Evolutionary conservation across 306 rosid species (phyloP).

Genomic region (Vigna unguiculata): DNA sequence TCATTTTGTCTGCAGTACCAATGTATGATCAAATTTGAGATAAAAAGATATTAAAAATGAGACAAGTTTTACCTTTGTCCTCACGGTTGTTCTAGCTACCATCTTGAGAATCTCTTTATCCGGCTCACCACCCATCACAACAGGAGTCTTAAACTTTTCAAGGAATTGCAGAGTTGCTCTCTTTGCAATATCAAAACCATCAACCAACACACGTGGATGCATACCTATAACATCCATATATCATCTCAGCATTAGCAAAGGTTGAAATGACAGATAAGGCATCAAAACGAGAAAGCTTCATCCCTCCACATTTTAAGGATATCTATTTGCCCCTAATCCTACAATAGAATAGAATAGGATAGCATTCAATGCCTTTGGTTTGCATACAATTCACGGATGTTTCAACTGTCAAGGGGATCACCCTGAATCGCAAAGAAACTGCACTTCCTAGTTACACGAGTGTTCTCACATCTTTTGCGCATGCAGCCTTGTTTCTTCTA

Average conservation of each 20-base stretch:
- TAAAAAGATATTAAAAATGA: conserved; percentile 6
- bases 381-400: not conserved
- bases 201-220: conserved; percentile 98
- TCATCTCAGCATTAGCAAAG: not conserved
- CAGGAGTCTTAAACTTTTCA: conserved; percentile 86
- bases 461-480: conserved; percentile 3
- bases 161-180: conserved; percentile 88
- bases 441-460: not conserved
- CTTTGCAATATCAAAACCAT: conserved; percentile 98
- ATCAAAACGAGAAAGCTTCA: not conserved
- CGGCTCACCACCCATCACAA: conserved; percentile 89
- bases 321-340: not conserved
- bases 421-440: not conserved
- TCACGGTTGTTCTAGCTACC: conserved; percentile 91
- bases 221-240: conserved; percentile 64
- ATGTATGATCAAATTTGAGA: conserved; percentile 9
- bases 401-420: not conserved
- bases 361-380: not conserved
- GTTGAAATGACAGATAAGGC: not conserved
- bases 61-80: conserved; percentile 77
- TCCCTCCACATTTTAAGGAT: not conserved
- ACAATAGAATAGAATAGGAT: not conserved
- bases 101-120: conserved; percentile 90
- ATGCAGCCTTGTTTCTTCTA: not conserved
- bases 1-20: conserved; percentile 4